phyloP scores from a whole-genome alignment of 805 yeast species.

The Sugiyamaella qingdaonensis region DNA sequence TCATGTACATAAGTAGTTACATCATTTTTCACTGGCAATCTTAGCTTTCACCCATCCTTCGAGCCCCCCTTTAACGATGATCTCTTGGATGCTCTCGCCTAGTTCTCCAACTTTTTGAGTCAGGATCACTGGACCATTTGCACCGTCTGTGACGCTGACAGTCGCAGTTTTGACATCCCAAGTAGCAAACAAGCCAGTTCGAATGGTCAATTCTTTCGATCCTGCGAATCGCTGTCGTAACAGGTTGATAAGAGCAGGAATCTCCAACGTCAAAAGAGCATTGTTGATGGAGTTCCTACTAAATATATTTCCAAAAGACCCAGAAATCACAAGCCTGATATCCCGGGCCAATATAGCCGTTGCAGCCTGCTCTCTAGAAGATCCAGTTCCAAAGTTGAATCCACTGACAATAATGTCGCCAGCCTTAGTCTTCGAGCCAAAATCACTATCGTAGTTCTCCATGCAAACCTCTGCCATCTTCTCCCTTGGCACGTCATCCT shows the following conservation, averaged over 20 bases:
- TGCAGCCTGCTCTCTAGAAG: slow-evolving; percentile 98
- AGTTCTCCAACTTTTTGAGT: slow-evolving; percentile 91
- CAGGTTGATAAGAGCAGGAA: slow-evolving; percentile 77
- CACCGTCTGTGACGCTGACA: slow-evolving; percentile 70
- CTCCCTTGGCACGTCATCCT: slow-evolving; percentile 91
- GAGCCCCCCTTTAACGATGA: slow-evolving; percentile 93
- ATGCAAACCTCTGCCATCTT: slow-evolving; percentile 99
- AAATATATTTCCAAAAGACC: slow-evolving; percentile 96
- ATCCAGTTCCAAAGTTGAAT: slow-evolving; percentile 96
- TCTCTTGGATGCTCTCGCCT: slow-evolving; percentile 93
- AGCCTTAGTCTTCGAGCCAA: slow-evolving; percentile 71
- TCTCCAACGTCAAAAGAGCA: slow-evolving; percentile 88
- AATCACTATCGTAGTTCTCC: slow-evolving; percentile 96
- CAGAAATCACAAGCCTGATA: slow-evolving; percentile 88
- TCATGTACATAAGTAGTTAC: background rate
- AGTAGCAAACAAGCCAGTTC: slow-evolving; percentile 88
- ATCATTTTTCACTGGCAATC: background rate
- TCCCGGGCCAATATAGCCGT: slow-evolving; percentile 95
- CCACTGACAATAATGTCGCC: slow-evolving; percentile 92
- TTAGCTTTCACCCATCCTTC: slow-evolving; percentile 92
- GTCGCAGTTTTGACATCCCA: slow-evolving; percentile 90
- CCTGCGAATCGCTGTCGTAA: slow-evolving; percentile 63
- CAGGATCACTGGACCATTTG: slow-evolving; percentile 50
- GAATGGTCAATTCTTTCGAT: slow-evolving; percentile 71
- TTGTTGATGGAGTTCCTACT: slow-evolving; percentile 94